A percentile compares a stretch with the other conserved stretches of the same genome.
Evolutionary conservation across 352 stramenopile species (phyloP).

Genomic region (Pythium sukuiense): DNA sequence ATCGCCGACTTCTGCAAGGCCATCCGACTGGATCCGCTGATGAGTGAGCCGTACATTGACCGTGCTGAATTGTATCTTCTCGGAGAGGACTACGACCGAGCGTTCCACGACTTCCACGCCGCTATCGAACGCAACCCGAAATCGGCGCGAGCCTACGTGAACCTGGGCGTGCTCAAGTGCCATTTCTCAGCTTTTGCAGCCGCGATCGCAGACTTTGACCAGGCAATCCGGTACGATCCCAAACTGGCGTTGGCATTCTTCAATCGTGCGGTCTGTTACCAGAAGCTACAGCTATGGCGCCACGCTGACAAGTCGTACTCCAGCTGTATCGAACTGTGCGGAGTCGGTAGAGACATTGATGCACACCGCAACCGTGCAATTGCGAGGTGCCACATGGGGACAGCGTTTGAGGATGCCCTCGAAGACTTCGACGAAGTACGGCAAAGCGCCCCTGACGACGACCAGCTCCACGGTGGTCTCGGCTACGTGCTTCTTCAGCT

Average conservation of each 20-base stretch:
- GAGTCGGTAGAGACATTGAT: slow-evolving; percentile 43
- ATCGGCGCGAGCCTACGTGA: slow-evolving; percentile 54
- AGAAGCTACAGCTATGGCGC: slow-evolving; percentile 62
- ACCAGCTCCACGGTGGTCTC: slow-evolving; percentile 62
- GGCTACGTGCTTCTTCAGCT: slow-evolving; percentile 72
- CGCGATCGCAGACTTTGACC: slow-evolving; percentile 70
- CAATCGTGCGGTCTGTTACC: slow-evolving; percentile 72
- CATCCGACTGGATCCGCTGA: slow-evolving; percentile 55
- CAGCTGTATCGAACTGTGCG: slow-evolving; percentile 43
- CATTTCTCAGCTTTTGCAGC: slow-evolving; percentile 64
- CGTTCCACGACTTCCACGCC: slow-evolving; percentile 58
- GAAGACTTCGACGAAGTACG: slow-evolving; percentile 65
- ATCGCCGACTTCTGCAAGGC: slow-evolving; percentile 63
- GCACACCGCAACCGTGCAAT: slow-evolving; percentile 71
- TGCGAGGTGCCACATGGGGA: slow-evolving; percentile 47
- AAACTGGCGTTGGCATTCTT: slow-evolving; percentile 46
- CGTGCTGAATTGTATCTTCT: slow-evolving; percentile 66
- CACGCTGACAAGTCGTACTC: slow-evolving; percentile 69
- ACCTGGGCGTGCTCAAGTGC: slow-evolving; percentile 74
- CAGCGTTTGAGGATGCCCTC: slow-evolving; percentile 55
- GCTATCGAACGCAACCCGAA: slow-evolving; percentile 54
- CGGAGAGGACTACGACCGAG: slow-evolving; percentile 57
- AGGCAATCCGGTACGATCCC: slow-evolving; percentile 49
- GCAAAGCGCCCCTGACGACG: slow-evolving; percentile 65
- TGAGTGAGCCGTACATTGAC: slow-evolving; percentile 65